Conservation (phyloP, 2,329 filamentous ascomycete species). For the Scedosporium apiospermum region DNA sequence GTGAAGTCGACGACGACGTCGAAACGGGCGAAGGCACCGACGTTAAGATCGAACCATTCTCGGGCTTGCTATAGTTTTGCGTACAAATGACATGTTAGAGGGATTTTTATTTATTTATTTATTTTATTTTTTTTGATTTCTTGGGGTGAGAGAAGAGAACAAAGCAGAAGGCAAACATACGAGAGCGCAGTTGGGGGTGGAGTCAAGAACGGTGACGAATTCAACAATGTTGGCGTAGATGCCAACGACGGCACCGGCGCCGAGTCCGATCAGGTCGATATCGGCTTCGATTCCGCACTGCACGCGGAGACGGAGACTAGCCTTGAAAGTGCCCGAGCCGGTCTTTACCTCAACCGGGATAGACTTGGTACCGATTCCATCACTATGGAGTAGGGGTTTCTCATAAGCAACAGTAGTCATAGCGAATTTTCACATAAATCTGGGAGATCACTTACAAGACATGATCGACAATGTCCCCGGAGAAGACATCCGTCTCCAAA, state of each 20-base stretch:
- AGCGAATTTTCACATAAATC: not conserved
- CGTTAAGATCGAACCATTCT: slow-evolving; percentile 28
- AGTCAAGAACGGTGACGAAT: slow-evolving; percentile 33
- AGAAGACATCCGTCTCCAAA: slow-evolving; percentile 30
- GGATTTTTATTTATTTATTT: too few species aligned
- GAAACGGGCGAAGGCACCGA: slow-evolving; percentile 27
- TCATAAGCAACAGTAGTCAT: too few species aligned
- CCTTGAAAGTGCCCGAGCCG: slow-evolving; percentile 35
- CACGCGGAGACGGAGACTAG: slow-evolving; percentile 39
- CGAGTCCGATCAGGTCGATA: slow-evolving; percentile 15
- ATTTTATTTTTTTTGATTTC: too few species aligned
- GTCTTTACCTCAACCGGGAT: slow-evolving; percentile 37
- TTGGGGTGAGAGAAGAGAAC: not conserved
- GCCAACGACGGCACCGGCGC: slow-evolving; percentile 32
- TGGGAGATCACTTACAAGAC: slow-evolving; percentile 24
- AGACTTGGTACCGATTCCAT: slow-evolving; percentile 29
- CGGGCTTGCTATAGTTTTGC: slow-evolving; percentile 10
- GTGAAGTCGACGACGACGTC: slow-evolving; percentile 22
- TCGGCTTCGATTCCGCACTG: slow-evolving; percentile 31
- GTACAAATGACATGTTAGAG: not conserved
- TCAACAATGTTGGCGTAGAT: slow-evolving; percentile 46
- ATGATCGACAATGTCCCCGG: slow-evolving; percentile 33
- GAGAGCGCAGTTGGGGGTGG: slow-evolving; percentile 25
- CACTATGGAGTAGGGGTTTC: slow-evolving; percentile 2
- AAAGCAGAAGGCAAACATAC: slow-evolving; percentile 13